These are phyloP conservation scores for Annulohypoxylon truncatum DNA, from an alignment of 2,329 filamentous ascomycete genomes.

Conservation along the genomic window DNA sequence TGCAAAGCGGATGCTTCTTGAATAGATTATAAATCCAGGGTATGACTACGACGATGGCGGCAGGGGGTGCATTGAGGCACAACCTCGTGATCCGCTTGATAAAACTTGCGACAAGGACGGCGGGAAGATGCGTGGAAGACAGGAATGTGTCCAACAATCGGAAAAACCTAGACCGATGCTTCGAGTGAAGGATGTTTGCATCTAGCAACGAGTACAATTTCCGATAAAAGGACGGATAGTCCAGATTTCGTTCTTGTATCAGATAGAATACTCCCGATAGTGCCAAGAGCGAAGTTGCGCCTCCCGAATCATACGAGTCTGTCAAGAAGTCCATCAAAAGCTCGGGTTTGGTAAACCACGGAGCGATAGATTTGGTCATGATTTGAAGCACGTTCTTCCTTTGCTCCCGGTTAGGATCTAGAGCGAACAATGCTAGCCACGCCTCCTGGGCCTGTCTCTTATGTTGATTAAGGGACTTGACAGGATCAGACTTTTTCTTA, in stretches of 20 bases:
- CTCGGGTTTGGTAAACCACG: slow-evolving; percentile 90
- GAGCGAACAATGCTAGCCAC: slow-evolving; percentile 82
- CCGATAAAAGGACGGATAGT: slow-evolving; percentile 93
- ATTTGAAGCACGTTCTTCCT: slow-evolving; percentile 81
- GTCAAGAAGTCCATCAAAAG: slow-evolving; percentile 95
- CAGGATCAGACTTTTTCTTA: slow-evolving; percentile 73
- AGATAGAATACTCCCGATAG: slow-evolving; percentile 95
- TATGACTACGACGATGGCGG: slow-evolving; percentile 87
- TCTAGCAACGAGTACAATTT: slow-evolving; percentile 96
- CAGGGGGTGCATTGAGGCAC: slow-evolving; percentile 87
- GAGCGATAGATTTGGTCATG: slow-evolving; percentile 82
- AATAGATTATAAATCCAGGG: slow-evolving; percentile 97
- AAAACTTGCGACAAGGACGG: slow-evolving; percentile 91
- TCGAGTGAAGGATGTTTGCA: slow-evolving; percentile 87
- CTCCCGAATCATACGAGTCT: slow-evolving; percentile 90
- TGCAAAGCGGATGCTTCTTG: slow-evolving; percentile 87
- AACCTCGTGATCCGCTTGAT: slow-evolving; percentile 91
- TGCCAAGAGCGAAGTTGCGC: slow-evolving; percentile 86
- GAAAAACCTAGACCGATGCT: slow-evolving; percentile 93
- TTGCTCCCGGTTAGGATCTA: slow-evolving; percentile 75
- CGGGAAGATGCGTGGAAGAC: slow-evolving; percentile 90
- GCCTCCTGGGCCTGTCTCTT: slow-evolving; percentile 86
- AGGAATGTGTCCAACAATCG: slow-evolving; percentile 92
- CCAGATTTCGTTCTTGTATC: slow-evolving; percentile 91
- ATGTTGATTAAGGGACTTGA: slow-evolving; percentile 75